Base-by-base conservation (phyloP, 768 basidiomycete genomes). In the Lactarius hengduanensis region DNA sequence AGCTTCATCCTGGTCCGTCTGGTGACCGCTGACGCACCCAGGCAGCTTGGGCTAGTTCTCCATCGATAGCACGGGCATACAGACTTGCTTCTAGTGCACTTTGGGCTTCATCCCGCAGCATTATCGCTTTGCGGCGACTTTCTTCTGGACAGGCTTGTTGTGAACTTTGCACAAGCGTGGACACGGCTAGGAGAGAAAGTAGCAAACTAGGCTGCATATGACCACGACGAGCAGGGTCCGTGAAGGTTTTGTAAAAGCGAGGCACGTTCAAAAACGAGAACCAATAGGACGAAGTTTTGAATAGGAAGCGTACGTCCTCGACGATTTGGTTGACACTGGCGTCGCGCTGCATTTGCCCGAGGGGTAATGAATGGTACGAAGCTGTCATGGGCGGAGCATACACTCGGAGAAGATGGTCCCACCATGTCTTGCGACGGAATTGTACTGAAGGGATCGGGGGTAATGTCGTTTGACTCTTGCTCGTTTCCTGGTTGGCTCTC, bases 361-460 rank as follows among this genome's bases (percentile, higher is more conserved):
- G 71, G 71, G 62, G 22, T 16, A 50, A 16, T 8, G 58, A 16
- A 16, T 7, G 40, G 43, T 57, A 64, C 22, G 43, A 26, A 28
- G 47, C 47, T 4, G 36, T 38, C 20, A 57, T 47, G 20, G 63
- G 69, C 57, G 62, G 68, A 36, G 71, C 61, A 73, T 91, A 91
- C 34, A 87, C 72, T 47, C 78, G 77, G 41, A 90, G 75, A 20
- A 92, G 79, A 4, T 83, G 84, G 72, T 91, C 91, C 87, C 88
- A 92, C 91, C 91, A 91, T 28, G 84, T 86, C 77, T 88, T 86
- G 59, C 89, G 87, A 20, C 81, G 78, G 74, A 89, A 90, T 57
- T 82, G 80, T 43, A 89, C 76, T 10, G 88, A 88, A 88, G 8
- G 90, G 90, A 67, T 86, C 83, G 56, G 77, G 60, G 41, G 69